Evolutionary conservation across 331 rosid species (phyloP), one percentile per base, ranked within the genome.

Genomic region (Saraca asoca): DNA sequence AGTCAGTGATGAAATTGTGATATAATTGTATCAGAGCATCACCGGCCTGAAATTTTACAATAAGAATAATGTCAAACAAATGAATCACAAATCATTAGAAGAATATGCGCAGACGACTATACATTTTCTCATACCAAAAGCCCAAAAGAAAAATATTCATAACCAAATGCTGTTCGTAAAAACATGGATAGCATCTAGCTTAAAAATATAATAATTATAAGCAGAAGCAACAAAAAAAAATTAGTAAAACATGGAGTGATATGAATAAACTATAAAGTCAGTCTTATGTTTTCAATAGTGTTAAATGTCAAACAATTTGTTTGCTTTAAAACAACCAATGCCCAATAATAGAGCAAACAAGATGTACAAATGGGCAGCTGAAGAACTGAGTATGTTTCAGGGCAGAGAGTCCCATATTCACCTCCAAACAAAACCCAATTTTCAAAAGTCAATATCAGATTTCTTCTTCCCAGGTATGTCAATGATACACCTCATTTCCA

Each of bases 1-100:
- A 95, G 81, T 95, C 96, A 0, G 99, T 91, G 83, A 95, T 91
- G 89, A 95, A 95, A 75, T 95, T 95, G 80, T 95, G 86, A 75
- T 95, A 95, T 43, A 90, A 72, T 77, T 88, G 99, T 61, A 95
- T 91, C 44, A 95, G 78, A 58, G 97, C 97, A 79, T 95, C 99
- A 2, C 99, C 99, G 50, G 96, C 97, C 97, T 95, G 91, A 79
- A 71, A 82, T 64, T 69, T 58, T 34, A 51, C 0, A 71, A 51
- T 2, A 38, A 74, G 70, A 49, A 19, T 10, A 50, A 62, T 31
- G 60, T 79, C 63, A 86, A 35, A 43, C 58, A 42, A 49, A 34
- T 34, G 42, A 58, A 9, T 41, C 39, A 38, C 39, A 17, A 58
- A 38, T 7, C 16, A 41, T 12, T 34, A 45, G 24, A 54, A 45